phyloP scores from a whole-genome alignment of 208 protist species.

The Acanthamoeba quina region DNA sequence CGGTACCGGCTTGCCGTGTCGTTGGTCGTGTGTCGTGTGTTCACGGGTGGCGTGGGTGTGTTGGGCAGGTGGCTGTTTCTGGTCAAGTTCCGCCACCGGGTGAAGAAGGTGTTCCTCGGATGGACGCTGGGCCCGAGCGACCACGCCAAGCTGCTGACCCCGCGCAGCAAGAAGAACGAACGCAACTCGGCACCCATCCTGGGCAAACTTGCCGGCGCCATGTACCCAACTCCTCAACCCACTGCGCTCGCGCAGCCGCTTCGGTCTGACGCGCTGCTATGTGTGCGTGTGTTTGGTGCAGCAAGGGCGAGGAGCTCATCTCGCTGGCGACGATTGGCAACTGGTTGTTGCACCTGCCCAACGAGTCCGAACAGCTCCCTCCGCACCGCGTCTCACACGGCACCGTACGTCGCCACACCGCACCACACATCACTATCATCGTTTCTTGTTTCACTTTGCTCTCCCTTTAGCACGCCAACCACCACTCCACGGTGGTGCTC shows the following conservation, averaged over 20 bases:
- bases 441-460: too few relatives aligned
- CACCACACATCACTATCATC: too few relatives aligned
- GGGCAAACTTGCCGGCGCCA: constrained; percentile 31
- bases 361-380: constrained; percentile 12
- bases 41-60: too few relatives aligned
- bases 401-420: not conserved
- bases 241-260: too few relatives aligned
- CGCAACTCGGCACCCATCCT: not conserved
- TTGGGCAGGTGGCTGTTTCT: constrained; percentile 39
- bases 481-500: constrained; percentile 67
- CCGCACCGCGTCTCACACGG: constrained; percentile 16
- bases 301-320: constrained; percentile 51
- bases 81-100: constrained; percentile 57
- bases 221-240: not conserved
- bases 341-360: constrained; percentile 63
- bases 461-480: constrained; percentile 34
- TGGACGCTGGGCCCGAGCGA: constrained; percentile 51
- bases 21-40: not conserved
- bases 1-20: not conserved
- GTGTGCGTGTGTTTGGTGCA: not conserved
- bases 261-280: too few relatives aligned
- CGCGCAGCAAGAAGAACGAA: not conserved
- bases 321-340: constrained; percentile 46
- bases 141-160: constrained; percentile 23
- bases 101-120: constrained; percentile 41